Evolutionary conservation across 352 stramenopile species (phyloP).

Genomic region (Pythium aphanidermatum): DNA sequence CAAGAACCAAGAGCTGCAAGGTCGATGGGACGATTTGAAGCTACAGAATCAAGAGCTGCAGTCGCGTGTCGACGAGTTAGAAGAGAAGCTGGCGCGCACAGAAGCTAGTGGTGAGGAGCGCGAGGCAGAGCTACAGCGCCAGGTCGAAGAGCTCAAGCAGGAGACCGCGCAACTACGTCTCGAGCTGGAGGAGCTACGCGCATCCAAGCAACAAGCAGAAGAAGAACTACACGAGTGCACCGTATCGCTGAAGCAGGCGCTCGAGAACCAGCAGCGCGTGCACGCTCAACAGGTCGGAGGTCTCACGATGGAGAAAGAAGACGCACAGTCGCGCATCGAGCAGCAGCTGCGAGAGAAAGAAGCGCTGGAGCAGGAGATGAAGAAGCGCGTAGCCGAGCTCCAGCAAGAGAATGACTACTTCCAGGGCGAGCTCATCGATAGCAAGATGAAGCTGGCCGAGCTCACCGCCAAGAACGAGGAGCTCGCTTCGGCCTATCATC

Average conservation of each 20-base stretch:
- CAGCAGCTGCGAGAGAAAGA: slow-evolving; percentile 31
- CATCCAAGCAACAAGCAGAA: slow-evolving; percentile 42
- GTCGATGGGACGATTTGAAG: slow-evolving; percentile 42
- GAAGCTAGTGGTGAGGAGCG: slow-evolving; percentile 32
- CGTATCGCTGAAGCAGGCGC: slow-evolving; percentile 31
- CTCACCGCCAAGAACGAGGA: slow-evolving; percentile 73
- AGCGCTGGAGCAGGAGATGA: slow-evolving; percentile 30
- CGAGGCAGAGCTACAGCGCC: slow-evolving; percentile 37
- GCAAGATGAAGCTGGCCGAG: slow-evolving; percentile 77
- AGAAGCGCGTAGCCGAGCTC: slow-evolving; percentile 30
- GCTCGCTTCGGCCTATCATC: slow-evolving; percentile 47
- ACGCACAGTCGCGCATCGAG: slow-evolving; percentile 36
- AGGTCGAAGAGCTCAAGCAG: slow-evolving; percentile 43
- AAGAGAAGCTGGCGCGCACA: slow-evolving; percentile 32
- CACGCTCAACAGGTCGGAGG: slow-evolving; percentile 39
- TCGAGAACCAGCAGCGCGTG: slow-evolving; percentile 38
- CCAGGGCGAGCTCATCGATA: slow-evolving; percentile 74
- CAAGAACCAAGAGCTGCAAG: slow-evolving; percentile 55
- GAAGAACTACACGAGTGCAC: slow-evolving; percentile 42
- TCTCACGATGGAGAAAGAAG: slow-evolving; percentile 45
- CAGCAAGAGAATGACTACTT: slow-evolving; percentile 82
- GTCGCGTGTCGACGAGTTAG: slow-evolving; percentile 50
- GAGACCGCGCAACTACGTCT: slow-evolving; percentile 40
- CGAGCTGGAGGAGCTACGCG: slow-evolving; percentile 40
- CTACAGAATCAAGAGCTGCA: slow-evolving; percentile 52